A percentile compares a stretch with the other conserved stretches of the same genome.
Evolutionary conservation across 83 land plant genomes (phyloP).

Genomic region (Thuja plicata): DNA sequence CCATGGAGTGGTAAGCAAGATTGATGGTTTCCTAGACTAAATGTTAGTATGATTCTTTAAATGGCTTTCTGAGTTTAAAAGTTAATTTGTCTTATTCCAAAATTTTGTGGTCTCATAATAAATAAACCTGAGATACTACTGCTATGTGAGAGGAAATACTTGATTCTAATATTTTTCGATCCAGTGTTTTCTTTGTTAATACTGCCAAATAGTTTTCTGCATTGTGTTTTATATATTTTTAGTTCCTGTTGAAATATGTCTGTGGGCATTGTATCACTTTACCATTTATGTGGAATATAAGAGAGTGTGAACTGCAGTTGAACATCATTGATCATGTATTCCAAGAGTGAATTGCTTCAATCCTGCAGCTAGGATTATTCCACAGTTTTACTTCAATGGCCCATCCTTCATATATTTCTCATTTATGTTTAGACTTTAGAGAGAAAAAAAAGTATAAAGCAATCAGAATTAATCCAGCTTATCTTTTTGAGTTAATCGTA

Average conservation of each 20-base stretch:
- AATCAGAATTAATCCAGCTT: background rate
- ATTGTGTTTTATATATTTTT: background rate
- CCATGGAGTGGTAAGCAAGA: slow-evolving; percentile 67
- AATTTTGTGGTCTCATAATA: background rate
- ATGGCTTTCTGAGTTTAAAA: background rate
- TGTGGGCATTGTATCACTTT: background rate
- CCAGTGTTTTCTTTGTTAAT: background rate
- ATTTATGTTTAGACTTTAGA: background rate
- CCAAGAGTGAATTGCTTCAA: background rate
- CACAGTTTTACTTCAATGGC: background rate
- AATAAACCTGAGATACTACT: background rate
- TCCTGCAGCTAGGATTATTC: background rate
- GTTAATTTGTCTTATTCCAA: background rate
- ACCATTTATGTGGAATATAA: background rate
- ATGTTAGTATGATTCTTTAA: background rate
- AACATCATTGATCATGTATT: background rate
- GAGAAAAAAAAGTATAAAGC: background rate
- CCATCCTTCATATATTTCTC: background rate
- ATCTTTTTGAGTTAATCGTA: background rate
- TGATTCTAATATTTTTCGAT: background rate
- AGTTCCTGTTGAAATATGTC: background rate
- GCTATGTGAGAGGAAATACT: background rate
- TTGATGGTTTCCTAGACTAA: background rate
- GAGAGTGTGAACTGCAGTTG: background rate
- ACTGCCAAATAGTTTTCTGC: background rate